Evolutionary conservation across 2,329 filamentous ascomycete species (phyloP).

Genomic region (Botrytis cinerea): DNA sequence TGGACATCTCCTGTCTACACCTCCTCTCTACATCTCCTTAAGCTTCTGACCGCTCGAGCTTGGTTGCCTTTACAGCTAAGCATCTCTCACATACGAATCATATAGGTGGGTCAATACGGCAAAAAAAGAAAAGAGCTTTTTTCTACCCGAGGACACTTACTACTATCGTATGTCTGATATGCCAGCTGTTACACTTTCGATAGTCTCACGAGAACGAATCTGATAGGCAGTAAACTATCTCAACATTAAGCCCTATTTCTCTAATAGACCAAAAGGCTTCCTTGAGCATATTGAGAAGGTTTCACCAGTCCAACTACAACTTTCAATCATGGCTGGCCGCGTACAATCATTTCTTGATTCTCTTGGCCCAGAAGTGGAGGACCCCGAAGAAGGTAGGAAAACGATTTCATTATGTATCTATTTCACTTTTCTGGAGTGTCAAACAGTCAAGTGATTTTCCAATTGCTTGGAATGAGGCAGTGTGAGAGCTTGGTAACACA

Average conservation of each 20-base stretch:
- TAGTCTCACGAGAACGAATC: not conserved
- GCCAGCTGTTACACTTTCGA: not conserved
- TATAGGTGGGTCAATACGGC: not conserved
- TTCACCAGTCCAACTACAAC: not conserved
- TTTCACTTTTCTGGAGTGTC: not conserved
- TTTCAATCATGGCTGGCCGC: slow-evolving; percentile 21
- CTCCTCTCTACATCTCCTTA: not conserved
- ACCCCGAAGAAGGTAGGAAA: slow-evolving; percentile 60
- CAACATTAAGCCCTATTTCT: not conserved
- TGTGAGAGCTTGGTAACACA: slow-evolving; percentile 19
- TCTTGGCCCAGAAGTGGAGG: slow-evolving; percentile 53
- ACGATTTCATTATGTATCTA: not conserved
- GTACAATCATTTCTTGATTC: slow-evolving; percentile 44
- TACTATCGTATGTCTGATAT: not conserved
- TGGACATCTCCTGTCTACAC: too few relatives aligned
- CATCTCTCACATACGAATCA: not conserved
- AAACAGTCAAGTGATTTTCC: slow-evolving; percentile 17
- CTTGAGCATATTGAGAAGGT: not conserved
- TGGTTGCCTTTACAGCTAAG: not conserved
- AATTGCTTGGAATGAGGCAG: slow-evolving; percentile 14
- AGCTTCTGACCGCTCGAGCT: not conserved
- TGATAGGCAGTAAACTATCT: slow-evolving; percentile 2
- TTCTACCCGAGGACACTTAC: not conserved
- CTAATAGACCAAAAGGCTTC: not conserved
- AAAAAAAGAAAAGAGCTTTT: not conserved